These are phyloP conservation scores for Hirschfeldia incana DNA, from an alignment of 345 rosid species.

Conservation along the genomic window DNA sequence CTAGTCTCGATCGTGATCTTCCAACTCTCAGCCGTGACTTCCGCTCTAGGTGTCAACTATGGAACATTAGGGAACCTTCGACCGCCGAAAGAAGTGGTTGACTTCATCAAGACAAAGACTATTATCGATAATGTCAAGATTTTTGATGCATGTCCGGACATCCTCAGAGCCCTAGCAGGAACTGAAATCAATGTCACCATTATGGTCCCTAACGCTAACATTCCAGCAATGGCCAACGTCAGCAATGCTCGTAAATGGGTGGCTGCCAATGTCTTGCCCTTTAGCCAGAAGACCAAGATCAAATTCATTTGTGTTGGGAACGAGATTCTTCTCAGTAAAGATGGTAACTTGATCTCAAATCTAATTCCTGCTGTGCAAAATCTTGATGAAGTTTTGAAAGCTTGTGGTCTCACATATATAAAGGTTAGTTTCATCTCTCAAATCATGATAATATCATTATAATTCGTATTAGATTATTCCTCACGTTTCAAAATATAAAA, in stretches of 20 bases:
- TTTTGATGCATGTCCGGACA: too few species aligned
- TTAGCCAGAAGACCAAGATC: slow-evolving; percentile 52
- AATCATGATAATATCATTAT: too few species aligned
- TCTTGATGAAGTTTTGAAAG: slow-evolving; percentile 47
- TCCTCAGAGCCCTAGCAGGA: too few species aligned
- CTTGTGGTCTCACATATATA: slow-evolving; percentile 38
- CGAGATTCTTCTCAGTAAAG: slow-evolving; percentile 48
- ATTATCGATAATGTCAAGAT: too few species aligned
- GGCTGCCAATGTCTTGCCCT: slow-evolving; percentile 48
- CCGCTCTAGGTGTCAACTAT: too few species aligned
- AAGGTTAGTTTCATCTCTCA: too few species aligned
- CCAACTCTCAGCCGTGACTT: too few species aligned
- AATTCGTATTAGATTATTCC: neutral
- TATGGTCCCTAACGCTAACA: slow-evolving; percentile 50
- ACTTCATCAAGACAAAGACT: too few species aligned
- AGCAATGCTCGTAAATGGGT: slow-evolving; percentile 44
- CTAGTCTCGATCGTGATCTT: too few species aligned
- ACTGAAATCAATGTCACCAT: slow-evolving; percentile 1
- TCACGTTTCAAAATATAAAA: too few species aligned
- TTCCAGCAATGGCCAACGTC: slow-evolving; percentile 40
- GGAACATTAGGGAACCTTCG: too few species aligned
- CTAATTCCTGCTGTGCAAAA: slow-evolving; percentile 63
- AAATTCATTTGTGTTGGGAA: slow-evolving; percentile 58
- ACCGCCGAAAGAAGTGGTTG: too few species aligned
- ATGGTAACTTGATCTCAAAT: slow-evolving; percentile 38